A percentile compares a stretch with the other conserved stretches of the same genome.
Evolutionary conservation across 805 yeast genomes (phyloP).

Genomic region (Lipomyces lipofer): DNA sequence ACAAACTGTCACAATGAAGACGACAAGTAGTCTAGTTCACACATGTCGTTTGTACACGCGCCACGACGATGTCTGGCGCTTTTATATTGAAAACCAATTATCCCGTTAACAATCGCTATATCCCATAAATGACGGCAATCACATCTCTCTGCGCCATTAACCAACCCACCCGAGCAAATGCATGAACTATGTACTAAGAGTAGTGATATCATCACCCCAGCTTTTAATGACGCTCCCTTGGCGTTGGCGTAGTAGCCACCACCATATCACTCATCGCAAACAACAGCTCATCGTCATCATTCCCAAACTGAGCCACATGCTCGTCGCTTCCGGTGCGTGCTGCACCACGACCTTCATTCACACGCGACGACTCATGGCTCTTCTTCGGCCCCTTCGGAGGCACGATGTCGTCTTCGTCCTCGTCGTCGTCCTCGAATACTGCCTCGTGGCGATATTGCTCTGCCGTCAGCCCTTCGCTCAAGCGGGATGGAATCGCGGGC

Average conservation of each 20-base stretch:
- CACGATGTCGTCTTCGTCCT: constrained; percentile 11
- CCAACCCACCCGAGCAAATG: too few relatives aligned
- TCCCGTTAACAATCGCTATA: too few relatives aligned
- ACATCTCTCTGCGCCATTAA: too few relatives aligned
- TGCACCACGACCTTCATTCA: neutral
- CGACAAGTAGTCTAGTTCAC: too few relatives aligned
- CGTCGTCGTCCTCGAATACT: constrained; percentile 27
- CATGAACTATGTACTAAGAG: too few relatives aligned
- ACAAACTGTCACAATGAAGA: too few relatives aligned
- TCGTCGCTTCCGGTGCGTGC: constrained; percentile 1
- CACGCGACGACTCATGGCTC: neutral
- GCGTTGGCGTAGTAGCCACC: neutral
- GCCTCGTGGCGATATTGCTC: constrained; percentile 28
- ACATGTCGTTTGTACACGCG: too few relatives aligned
- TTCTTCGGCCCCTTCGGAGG: constrained; percentile 11
- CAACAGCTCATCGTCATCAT: constrained; percentile 42
- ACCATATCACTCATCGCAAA: constrained; percentile 45
- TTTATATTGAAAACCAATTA: too few relatives aligned
- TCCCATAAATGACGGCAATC: too few relatives aligned
- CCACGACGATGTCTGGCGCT: too few relatives aligned
- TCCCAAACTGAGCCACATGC: constrained; percentile 2
- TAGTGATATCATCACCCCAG: too few relatives aligned
- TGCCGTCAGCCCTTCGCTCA: constrained; percentile 38
- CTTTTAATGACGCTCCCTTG: too few relatives aligned
- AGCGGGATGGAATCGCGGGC: constrained; percentile 42